Conservation (phyloP, 208 protist genomes). For the Trypanosomatidae sp. region DNA sequence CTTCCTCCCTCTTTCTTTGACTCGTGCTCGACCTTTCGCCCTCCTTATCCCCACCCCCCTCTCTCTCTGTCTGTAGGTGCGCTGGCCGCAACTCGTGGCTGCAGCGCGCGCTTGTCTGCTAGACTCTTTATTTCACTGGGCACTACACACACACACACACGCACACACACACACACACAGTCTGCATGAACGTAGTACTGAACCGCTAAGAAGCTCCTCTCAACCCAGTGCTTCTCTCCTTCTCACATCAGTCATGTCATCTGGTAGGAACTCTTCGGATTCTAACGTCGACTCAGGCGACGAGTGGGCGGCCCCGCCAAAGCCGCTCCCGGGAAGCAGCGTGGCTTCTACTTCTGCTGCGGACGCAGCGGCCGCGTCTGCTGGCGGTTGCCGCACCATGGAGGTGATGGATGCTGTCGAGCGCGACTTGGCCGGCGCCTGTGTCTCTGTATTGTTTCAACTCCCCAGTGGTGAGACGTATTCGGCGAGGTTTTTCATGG, state of each 20-base stretch:
- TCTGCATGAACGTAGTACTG: background rate
- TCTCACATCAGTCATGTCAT: constrained; percentile 7
- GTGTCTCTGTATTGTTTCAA: constrained; percentile 44
- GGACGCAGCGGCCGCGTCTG: background rate
- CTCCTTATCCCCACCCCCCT: background rate
- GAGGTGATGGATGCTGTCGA: constrained; percentile 58
- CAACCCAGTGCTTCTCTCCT: background rate
- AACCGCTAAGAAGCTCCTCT: background rate
- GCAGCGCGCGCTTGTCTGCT: background rate
- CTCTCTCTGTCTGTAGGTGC: background rate
- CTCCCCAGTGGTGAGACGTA: constrained; percentile 40
- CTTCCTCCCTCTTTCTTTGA: background rate
- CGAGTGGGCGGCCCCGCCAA: constrained; percentile 66
- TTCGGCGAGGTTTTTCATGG: constrained; percentile 61
- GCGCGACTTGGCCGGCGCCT: constrained; percentile 62
- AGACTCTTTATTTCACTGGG: background rate
- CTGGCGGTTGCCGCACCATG: constrained; percentile 14
- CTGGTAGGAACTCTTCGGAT: background rate
- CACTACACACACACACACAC: background rate
- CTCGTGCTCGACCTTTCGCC: background rate
- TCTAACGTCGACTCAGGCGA: constrained; percentile 53
- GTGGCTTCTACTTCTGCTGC: background rate
- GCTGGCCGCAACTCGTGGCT: background rate
- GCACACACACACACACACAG: background rate
- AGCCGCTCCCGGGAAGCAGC: constrained; percentile 4